phyloP scores from a whole-genome alignment of 495 filamentous ascomycete species.

The Thermothielavioides terrestris region DNA sequence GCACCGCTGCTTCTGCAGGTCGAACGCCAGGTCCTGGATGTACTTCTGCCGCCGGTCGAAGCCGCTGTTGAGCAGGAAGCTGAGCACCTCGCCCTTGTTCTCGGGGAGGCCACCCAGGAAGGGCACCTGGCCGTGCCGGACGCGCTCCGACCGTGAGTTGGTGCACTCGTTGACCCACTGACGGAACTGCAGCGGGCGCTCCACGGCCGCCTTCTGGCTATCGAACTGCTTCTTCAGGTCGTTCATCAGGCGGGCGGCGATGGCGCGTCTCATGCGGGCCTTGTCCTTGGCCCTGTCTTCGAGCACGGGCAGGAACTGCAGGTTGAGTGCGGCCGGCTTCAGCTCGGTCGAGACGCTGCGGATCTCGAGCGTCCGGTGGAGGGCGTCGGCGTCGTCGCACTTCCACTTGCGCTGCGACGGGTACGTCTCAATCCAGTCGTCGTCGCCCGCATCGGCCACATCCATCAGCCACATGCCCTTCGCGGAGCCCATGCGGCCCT shows the following conservation, averaged over 20 bases:
- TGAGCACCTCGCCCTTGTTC: conserved; percentile 41
- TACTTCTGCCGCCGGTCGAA: conserved; percentile 56
- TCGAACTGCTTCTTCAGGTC: conserved; percentile 53
- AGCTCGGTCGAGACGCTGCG: conserved; percentile 53
- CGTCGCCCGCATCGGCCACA: conserved; percentile 31
- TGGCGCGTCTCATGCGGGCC: conserved; percentile 40
- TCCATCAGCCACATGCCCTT: conserved; percentile 89
- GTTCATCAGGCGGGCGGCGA: conserved; percentile 50
- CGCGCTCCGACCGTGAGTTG: conserved; percentile 27
- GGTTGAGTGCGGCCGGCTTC: conserved; percentile 57
- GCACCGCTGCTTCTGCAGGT: conserved; percentile 48
- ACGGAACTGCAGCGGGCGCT: conserved; percentile 40
- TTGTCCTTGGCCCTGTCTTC: conserved; percentile 51
- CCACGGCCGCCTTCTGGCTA: conserved; percentile 49
- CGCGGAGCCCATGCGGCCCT: conserved; percentile 72
- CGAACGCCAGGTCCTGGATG: conserved; percentile 49
- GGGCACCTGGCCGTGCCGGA: conserved; percentile 26
- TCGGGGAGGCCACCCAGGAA: conserved; percentile 49
- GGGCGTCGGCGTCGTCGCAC: conserved; percentile 44
- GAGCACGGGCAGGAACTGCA: conserved; percentile 71
- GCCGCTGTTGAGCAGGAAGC: conserved; percentile 52
- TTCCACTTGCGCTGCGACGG: conserved; percentile 75
- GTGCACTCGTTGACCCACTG: conserved; percentile 48
- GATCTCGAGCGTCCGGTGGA: conserved; percentile 63
- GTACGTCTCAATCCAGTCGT: conserved; percentile 68